Evolutionary conservation across 2,329 filamentous ascomycete genomes (phyloP).

Genomic region (Cadophora sp.): DNA sequence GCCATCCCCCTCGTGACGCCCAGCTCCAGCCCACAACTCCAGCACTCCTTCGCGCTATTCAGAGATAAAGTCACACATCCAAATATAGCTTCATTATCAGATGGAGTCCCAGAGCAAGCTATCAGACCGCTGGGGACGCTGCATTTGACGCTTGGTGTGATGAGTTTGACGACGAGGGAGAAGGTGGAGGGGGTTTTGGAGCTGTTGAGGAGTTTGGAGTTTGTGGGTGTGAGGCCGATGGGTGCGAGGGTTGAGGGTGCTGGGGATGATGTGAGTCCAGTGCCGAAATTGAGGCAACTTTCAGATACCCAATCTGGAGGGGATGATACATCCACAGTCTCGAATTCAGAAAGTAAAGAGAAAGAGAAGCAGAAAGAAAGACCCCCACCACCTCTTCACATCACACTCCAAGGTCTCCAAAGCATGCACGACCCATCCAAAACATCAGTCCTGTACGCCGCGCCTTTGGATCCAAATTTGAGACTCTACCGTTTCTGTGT

Average conservation of each 20-base stretch:
- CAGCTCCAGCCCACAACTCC: slow-evolving; percentile 67
- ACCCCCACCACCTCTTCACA: slow-evolving; percentile 19
- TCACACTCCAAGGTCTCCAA: slow-evolving; percentile 61
- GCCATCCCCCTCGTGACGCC: slow-evolving; percentile 74
- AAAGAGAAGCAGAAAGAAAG: neutral
- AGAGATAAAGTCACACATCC: slow-evolving; percentile 52
- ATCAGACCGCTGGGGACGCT: slow-evolving; percentile 80
- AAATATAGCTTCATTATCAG: slow-evolving; percentile 44
- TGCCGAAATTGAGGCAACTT: neutral
- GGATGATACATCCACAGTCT: neutral
- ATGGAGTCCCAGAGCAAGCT: slow-evolving; percentile 67
- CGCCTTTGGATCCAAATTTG: slow-evolving; percentile 60
- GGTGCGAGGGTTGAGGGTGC: slow-evolving; percentile 34
- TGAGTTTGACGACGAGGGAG: slow-evolving; percentile 68
- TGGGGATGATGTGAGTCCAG: neutral
- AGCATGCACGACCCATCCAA: slow-evolving; percentile 64
- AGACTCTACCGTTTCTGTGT: slow-evolving; percentile 64
- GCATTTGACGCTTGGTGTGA: slow-evolving; percentile 87
- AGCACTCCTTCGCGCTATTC: slow-evolving; percentile 63
- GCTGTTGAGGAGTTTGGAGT: slow-evolving; percentile 53
- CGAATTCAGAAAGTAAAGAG: slow-evolving; percentile 16
- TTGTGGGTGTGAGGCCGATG: slow-evolving; percentile 50
- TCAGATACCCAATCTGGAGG: neutral
- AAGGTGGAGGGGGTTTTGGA: slow-evolving; percentile 53
- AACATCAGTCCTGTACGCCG: slow-evolving; percentile 70